Percentiles rank a stretch among this genome's conserved stretches.
These are phyloP conservation scores for Erigeron canadensis DNA, from an alignment of 129 eudicot genomes.

Conservation along the genomic window DNA sequence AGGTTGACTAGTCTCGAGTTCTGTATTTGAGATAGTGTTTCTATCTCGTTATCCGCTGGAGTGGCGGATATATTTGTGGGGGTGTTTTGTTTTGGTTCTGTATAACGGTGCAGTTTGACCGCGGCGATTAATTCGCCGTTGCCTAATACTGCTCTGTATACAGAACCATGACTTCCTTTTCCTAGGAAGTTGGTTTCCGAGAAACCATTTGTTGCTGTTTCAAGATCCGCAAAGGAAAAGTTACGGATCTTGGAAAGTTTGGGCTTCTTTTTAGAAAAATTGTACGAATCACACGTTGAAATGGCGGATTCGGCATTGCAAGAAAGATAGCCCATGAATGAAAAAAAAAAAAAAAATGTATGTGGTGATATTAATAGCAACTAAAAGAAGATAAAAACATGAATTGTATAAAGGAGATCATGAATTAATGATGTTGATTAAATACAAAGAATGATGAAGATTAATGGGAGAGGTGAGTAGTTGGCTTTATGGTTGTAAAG, in stretches of 20 bases:
- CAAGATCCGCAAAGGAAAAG: constrained; percentile 52
- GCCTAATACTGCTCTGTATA: constrained; percentile 55
- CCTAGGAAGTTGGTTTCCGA: constrained; percentile 60
- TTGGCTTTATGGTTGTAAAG: constrained; percentile 30
- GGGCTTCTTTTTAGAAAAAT: constrained; percentile 26
- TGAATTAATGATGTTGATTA: not conserved
- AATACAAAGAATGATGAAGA: constrained; percentile 23
- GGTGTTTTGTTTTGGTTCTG: not conserved
- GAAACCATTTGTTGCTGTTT: constrained; percentile 66
- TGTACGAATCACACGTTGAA: constrained; percentile 66
- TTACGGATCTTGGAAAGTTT: constrained; percentile 33
- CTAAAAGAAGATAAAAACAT: not conserved
- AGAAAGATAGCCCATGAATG: constrained; percentile 63
- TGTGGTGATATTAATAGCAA: not conserved
- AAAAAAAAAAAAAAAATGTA: not conserved
- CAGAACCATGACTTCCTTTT: constrained; percentile 83
- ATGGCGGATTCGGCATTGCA: constrained; percentile 81
- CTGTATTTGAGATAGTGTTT: constrained; percentile 59
- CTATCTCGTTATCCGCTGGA: constrained; percentile 80
- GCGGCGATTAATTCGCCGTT: constrained; percentile 49
- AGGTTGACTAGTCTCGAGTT: constrained; percentile 73
- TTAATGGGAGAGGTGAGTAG: constrained; percentile 38
- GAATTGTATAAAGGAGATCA: not conserved
- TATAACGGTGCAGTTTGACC: constrained; percentile 39
- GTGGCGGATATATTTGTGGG: constrained; percentile 3